Evolutionary conservation across 768 basidiomycete species (phyloP).

Genomic region (Podaxis sp.): DNA sequence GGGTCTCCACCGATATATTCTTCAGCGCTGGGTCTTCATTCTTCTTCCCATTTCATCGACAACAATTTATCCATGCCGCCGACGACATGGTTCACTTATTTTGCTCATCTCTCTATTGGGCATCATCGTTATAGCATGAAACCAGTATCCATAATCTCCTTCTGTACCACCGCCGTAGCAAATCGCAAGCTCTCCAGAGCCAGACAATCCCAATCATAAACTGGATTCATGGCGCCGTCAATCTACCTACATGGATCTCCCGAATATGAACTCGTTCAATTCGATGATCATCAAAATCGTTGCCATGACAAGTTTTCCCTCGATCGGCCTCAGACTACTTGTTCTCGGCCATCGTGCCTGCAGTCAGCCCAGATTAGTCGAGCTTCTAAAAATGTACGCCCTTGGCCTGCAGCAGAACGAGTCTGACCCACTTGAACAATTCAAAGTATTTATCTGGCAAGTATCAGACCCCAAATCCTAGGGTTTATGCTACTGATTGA

Average conservation of each 20-base stretch:
- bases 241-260: not conserved
- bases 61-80: not conserved
- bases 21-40: not conserved
- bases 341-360: conserved; percentile 1
- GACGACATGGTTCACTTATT: not conserved
- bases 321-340: not conserved
- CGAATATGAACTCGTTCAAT: not conserved
- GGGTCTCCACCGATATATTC: not conserved
- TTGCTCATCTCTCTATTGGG: no score
- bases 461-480: not conserved
- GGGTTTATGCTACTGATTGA: not conserved
- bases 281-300: not conserved
- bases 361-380: not conserved
- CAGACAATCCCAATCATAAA: not conserved
- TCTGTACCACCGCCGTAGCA: no score
- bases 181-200: not conserved
- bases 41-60: not conserved
- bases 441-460: not conserved
- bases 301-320: conserved; percentile 4
- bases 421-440: not conserved
- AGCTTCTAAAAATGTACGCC: not conserved
- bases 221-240: not conserved
- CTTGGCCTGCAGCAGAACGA: not conserved
- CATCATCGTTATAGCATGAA: no score
- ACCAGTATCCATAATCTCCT: no score